These are phyloP conservation scores for Marasmius sp. DNA, from an alignment of 1,284 basidiomycete species.

Conservation along the genomic window DNA sequence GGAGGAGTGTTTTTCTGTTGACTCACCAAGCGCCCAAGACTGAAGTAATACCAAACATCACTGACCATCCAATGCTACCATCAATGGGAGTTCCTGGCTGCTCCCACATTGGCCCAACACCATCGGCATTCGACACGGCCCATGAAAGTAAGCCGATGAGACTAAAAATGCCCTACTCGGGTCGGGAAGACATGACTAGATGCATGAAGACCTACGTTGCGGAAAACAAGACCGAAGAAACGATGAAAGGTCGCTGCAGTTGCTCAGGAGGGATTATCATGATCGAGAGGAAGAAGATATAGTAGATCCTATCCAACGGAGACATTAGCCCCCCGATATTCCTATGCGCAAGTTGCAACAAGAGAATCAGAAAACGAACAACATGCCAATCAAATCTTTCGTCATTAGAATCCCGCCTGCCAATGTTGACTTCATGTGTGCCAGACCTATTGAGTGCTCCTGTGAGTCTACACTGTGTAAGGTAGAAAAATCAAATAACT, in stretches of 20 bases:
- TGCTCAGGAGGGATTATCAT: constrained; percentile 19
- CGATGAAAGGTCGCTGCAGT: not conserved
- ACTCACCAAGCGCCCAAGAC: constrained; percentile 4
- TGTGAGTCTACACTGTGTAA: not conserved
- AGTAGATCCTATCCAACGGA: constrained; percentile 14
- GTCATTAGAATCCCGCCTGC: constrained; percentile 17
- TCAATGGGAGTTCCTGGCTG: constrained; percentile 15
- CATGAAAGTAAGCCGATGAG: constrained; percentile 20
- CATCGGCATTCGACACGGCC: constrained; percentile 16
- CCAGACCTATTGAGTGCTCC: constrained; percentile 4
- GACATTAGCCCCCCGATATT: not conserved
- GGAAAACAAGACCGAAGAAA: constrained; percentile 5
- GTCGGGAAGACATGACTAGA: not conserved
- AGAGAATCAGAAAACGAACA: constrained; percentile 12
- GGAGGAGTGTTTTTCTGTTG: not conserved
- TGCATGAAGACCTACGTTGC: not conserved
- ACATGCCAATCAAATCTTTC: constrained; percentile 21
- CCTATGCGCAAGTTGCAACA: not conserved
- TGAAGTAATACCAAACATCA: constrained; percentile 10
- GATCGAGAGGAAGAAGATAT: constrained; percentile 18
- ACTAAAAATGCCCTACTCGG: not conserved
- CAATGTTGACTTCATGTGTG: constrained; percentile 15
- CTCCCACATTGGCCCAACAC: constrained; percentile 16
- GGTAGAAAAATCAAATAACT: not conserved
- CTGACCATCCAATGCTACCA: constrained; percentile 18